Percentiles rank a stretch among this genome's conserved stretches.
These are phyloP conservation scores for Lichtheimia corymbifera DNA, from an alignment of 371 early-diverging fungal genomes.

Conservation along the genomic window DNA sequence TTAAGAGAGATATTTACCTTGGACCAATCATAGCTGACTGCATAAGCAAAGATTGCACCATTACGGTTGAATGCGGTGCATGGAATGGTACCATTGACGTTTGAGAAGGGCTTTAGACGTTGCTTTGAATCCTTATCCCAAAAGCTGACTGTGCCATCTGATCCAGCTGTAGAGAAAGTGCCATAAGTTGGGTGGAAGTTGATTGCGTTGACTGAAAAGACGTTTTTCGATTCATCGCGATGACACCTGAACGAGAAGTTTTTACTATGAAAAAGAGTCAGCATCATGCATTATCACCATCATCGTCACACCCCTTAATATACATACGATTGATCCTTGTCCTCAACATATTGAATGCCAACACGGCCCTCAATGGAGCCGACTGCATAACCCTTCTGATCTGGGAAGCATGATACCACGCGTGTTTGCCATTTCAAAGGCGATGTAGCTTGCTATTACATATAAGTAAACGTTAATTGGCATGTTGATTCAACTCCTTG, in stretches of 20 bases:
- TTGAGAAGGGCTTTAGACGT: constrained; percentile 73
- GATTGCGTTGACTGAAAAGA: constrained; percentile 85
- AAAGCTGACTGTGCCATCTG: constrained; percentile 90
- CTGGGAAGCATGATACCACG: constrained; percentile 75
- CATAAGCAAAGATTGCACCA: constrained; percentile 93
- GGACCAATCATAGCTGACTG: constrained; percentile 97
- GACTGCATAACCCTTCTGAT: constrained; percentile 84
- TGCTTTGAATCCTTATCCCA: constrained; percentile 96
- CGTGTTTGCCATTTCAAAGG: constrained; percentile 91
- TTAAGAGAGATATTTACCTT: constrained; percentile 57
- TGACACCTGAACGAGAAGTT: constrained; percentile 97
- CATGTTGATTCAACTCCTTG: constrained; percentile 49
- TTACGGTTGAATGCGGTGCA: constrained; percentile 84
- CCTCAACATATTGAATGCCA: constrained; percentile 88
- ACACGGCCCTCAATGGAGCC: constrained; percentile 94
- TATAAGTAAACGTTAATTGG: too few species aligned
- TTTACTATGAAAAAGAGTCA: constrained; percentile 34
- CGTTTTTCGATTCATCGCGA: constrained; percentile 70
- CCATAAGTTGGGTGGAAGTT: constrained; percentile 86
- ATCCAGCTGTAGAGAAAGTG: constrained; percentile 90
- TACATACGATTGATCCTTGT: constrained; percentile 74
- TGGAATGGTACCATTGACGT: constrained; percentile 69
- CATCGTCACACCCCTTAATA: background rate
- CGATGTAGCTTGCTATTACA: constrained; percentile 65
- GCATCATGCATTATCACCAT: background rate